Conservation (phyloP, 441 rosid genomes). For the Arabidopsis hybrid region DNA sequence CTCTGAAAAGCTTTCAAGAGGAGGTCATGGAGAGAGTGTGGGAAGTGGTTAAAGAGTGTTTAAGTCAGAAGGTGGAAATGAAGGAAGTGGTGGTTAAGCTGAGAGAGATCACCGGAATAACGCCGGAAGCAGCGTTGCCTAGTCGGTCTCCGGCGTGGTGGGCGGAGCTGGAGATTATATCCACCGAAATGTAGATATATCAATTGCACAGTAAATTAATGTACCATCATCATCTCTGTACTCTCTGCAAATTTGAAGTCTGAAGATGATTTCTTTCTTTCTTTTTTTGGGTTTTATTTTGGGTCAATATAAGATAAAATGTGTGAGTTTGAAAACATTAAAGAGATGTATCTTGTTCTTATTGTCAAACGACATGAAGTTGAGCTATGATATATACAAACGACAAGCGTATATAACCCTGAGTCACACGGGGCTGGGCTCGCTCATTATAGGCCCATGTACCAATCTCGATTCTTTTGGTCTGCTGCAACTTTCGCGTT, state of each 20-base stretch:
- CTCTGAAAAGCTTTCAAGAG: constrained; percentile 57
- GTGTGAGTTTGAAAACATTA: background rate
- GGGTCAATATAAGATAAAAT: background rate
- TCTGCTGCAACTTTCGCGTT: no score
- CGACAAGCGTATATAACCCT: background rate
- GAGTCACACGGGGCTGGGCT: background rate
- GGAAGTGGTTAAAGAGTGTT: constrained; percentile 66
- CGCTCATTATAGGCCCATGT: background rate
- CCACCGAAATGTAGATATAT: constrained; percentile 52
- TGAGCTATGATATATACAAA: background rate
- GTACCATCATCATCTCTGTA: background rate
- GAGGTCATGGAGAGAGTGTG: constrained; percentile 56
- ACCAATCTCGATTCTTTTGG: no score
- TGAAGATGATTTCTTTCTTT: constrained; percentile 9
- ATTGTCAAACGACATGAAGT: constrained; percentile 14
- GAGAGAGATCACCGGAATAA: constrained; percentile 64
- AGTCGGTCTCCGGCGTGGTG: constrained; percentile 81
- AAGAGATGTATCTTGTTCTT: background rate
- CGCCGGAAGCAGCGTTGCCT: constrained; percentile 74
- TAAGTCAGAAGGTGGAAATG: constrained; percentile 63
- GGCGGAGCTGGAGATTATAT: constrained; percentile 93
- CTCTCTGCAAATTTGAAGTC: constrained; percentile 1
- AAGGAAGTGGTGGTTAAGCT: constrained; percentile 46
- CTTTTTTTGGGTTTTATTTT: background rate
- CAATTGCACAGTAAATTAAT: constrained; percentile 25